Base-by-base conservation (phyloP, 495 filamentous ascomycete genomes). In the Penicillium roqueforti region DNA sequence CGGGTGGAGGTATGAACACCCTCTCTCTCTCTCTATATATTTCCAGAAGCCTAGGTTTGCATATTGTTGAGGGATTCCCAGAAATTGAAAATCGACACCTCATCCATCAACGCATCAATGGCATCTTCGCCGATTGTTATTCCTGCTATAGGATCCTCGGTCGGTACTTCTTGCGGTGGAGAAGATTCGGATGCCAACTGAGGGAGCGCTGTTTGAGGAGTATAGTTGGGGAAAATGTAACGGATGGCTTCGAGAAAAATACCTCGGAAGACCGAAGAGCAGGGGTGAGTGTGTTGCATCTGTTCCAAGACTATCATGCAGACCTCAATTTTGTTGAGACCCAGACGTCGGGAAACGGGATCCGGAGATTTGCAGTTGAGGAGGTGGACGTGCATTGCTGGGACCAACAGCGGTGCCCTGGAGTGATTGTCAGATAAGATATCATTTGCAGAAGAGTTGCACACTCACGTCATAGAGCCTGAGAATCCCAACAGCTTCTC, bases 281-380 rank as follows among this genome's bases (percentile, higher is more conserved):
- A 60, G 0, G 66, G 63, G 39, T 75, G 73, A 3, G 66, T 67
- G 9, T 71, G 59, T 40, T 69, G 67, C 32, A 76, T 46, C 47
- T 75, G 62, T 20, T 71, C 64, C 55, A 76, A 44, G 25, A 76
- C 60, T 49, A 76, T 54, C 73, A 76, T 75, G 47, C 69, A 72
- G 23, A 71, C 47, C 34, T 72, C 60, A 10, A 76, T 62, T 47
- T 75, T 76, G 53, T 70, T 75, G 0, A 70, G 62, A 6, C 67
- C 51, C 19, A 76, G 61, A 6, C 68, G 58, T n/a, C 65, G 62
- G 6, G 64, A 60, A 16, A 76, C 57, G 10, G 58, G 23, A 28
- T 66, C 58, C 6, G 59, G 40, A 0, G 56, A 62, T 51, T 68
- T 70, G 57, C 68, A 74, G 32, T 68, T 66, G 6, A 72, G 58